Conservation (phyloP, 2,329 filamentous ascomycete genomes). For the Nigrospora sphaerica region DNA sequence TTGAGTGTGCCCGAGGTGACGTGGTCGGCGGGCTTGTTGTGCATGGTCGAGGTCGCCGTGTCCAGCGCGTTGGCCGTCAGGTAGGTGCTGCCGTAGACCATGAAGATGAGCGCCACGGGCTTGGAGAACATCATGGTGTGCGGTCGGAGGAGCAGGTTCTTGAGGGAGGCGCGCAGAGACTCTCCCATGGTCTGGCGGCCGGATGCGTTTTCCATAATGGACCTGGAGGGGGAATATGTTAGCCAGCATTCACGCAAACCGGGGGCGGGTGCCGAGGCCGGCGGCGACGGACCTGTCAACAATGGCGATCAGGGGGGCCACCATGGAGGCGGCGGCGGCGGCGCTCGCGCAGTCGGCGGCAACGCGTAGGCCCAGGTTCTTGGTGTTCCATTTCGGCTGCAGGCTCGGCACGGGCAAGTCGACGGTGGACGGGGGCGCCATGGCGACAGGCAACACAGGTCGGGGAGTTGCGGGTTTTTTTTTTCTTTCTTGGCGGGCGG, state of each 20-base stretch:
- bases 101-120: conserved; percentile 62
- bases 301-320: conserved; percentile 79
- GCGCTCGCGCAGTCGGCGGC: conserved; percentile 64
- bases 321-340: conserved; percentile 62
- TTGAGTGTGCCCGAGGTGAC: conserved; percentile 72
- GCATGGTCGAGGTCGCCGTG: conserved; percentile 62
- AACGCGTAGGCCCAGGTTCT: conserved; percentile 60
- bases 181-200: conserved; percentile 52
- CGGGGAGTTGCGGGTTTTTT: too few relatives aligned
- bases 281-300: conserved; percentile 63
- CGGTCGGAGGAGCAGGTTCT: conserved; percentile 50
- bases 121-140: conserved; percentile 55
- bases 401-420: neutral
- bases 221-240: conserved; percentile 34
- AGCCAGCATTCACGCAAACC: neutral
- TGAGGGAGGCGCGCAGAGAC: conserved; percentile 54
- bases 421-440: neutral
- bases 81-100: conserved; percentile 84
- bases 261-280: conserved; percentile 1
- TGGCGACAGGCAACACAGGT: too few relatives aligned
- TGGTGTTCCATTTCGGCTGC: conserved; percentile 60
- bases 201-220: conserved; percentile 77
- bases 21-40: conserved; percentile 46
- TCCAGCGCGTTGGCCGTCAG: conserved; percentile 83
- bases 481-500: too few relatives aligned